Conservation (phyloP, 176 grass and related monocot genomes). For the Phragmites australis region DNA sequence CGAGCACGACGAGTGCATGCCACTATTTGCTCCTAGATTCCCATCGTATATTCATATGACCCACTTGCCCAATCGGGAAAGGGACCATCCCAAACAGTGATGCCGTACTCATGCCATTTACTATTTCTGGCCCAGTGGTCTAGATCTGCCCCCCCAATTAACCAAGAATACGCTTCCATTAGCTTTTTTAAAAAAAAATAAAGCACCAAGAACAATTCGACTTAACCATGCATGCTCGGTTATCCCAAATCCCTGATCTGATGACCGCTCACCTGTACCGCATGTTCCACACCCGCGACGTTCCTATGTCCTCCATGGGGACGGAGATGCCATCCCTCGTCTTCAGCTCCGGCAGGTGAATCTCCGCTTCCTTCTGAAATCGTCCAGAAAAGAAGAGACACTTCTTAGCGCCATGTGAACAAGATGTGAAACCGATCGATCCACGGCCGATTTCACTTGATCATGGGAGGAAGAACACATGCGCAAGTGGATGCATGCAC, state of each 20-base stretch:
- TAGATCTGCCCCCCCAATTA: background rate
- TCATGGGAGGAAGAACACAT: background rate
- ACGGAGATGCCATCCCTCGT: slow-evolving; percentile 82
- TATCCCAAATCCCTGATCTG: background rate
- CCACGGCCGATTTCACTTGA: background rate
- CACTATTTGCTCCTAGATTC: slow-evolving; percentile 40
- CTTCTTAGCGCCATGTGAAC: slow-evolving; percentile 1
- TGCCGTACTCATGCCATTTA: slow-evolving; percentile 35
- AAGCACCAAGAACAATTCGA: background rate
- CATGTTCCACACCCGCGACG: slow-evolving; percentile 90
- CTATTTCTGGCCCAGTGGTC: slow-evolving; percentile 26
- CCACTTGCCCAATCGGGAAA: slow-evolving; percentile 52
- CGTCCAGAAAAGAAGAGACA: slow-evolving; percentile 29
- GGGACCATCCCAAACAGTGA: slow-evolving; percentile 33
- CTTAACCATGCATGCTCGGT: background rate
- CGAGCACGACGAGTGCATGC: slow-evolving; percentile 27
- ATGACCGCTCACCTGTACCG: slow-evolving; percentile 70
- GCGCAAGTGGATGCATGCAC: slow-evolving; percentile 15
- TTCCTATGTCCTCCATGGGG: slow-evolving; percentile 87
- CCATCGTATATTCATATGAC: slow-evolving; percentile 44
- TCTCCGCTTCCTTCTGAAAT: slow-evolving; percentile 95
- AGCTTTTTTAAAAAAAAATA: background rate
- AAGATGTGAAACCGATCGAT: background rate
- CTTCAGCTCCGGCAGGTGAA: slow-evolving; percentile 81
- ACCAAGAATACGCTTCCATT: background rate